These are phyloP conservation scores for Ascochyta koolunga DNA, from an alignment of 2,329 filamentous ascomycete genomes.

Conservation along the genomic window DNA sequence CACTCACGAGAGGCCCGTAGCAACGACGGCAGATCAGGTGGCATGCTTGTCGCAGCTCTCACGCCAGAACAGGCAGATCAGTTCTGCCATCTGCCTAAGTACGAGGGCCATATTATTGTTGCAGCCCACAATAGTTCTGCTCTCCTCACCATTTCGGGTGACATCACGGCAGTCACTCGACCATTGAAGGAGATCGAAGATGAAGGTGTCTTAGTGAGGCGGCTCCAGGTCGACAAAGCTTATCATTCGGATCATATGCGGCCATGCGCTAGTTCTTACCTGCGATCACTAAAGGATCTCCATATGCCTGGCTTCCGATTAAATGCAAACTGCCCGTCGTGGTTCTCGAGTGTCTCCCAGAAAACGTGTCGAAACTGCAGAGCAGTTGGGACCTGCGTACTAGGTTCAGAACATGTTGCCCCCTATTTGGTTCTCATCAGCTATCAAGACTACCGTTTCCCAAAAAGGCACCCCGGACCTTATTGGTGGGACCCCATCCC, in stretches of 20 bases:
- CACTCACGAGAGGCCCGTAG: not conserved
- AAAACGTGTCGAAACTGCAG: no score
- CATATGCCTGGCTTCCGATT: no score
- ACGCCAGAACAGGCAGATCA: not conserved
- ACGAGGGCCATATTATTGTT: not conserved
- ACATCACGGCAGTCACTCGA: not conserved
- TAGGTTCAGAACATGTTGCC: no score
- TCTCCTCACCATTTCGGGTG: slow-evolving; percentile 27
- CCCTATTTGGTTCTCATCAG: no score
- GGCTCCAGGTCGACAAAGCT: slow-evolving; percentile 47
- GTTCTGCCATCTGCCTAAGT: not conserved
- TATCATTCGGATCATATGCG: slow-evolving; percentile 47
- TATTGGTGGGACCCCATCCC: slow-evolving; percentile 56
- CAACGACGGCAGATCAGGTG: not conserved
- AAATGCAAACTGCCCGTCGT: no score
- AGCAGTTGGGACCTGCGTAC: no score
- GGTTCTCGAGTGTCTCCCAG: no score
- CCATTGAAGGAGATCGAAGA: slow-evolving; percentile 8
- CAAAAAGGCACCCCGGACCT: no score
- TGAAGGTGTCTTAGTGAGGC: slow-evolving; percentile 21
- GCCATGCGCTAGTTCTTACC: not conserved
- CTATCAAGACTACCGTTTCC: no score
- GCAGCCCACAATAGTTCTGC: slow-evolving; percentile 20
- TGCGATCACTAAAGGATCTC: no score
- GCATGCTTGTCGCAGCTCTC: slow-evolving; percentile 15